Percentiles rank a stretch among this genome's conserved stretches.
Evolutionary conservation across 2,329 filamentous ascomycete genomes (phyloP).

Genomic region (Aspergillus sp.): DNA sequence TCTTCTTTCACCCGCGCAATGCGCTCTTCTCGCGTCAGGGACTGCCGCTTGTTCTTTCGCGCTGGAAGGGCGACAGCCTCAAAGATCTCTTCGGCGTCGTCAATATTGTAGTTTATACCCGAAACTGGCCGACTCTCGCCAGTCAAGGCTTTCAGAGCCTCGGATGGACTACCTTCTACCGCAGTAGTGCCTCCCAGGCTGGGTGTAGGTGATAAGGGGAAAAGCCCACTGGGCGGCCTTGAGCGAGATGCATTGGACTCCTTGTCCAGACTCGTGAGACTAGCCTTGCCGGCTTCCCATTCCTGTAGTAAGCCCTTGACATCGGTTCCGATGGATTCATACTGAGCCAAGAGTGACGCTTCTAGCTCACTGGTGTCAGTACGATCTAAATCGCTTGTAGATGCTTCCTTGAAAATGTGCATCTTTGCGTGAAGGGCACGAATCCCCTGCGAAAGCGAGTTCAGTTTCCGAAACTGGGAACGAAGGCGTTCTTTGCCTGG

Average conservation of each 20-base stretch:
- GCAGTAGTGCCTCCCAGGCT: slow-evolving; percentile 48
- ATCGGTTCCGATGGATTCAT: slow-evolving; percentile 90
- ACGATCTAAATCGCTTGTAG: slow-evolving; percentile 73
- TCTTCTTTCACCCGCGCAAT: slow-evolving; percentile 88
- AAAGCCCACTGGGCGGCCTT: slow-evolving; percentile 48
- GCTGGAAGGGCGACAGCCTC: slow-evolving; percentile 81
- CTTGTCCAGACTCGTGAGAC: slow-evolving; percentile 78
- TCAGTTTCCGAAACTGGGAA: slow-evolving; percentile 82
- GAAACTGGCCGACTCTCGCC: slow-evolving; percentile 56
- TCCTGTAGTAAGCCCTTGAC: slow-evolving; percentile 75
- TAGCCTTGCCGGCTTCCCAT: slow-evolving; percentile 85
- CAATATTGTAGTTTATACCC: slow-evolving; percentile 27
- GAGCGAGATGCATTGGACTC: slow-evolving; percentile 67
- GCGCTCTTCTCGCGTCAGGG: slow-evolving; percentile 79
- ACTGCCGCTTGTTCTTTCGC: slow-evolving; percentile 60
- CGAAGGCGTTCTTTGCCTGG: slow-evolving; percentile 82
- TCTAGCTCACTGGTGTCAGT: slow-evolving; percentile 71
- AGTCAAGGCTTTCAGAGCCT: slow-evolving; percentile 75
- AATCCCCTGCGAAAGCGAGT: slow-evolving; percentile 84
- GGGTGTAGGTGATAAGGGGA: slow-evolving; percentile 46
- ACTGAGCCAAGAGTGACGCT: slow-evolving; percentile 77
- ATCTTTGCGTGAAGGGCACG: slow-evolving; percentile 92
- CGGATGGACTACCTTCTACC: slow-evolving; percentile 59
- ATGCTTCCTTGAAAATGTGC: slow-evolving; percentile 86
- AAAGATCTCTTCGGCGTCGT: slow-evolving; percentile 74